Percentiles rank a stretch among this genome's conserved stretches.
These are phyloP conservation scores for Penicillium hesseltinei DNA, from an alignment of 2,329 filamentous ascomycete genomes.

Conservation along the genomic window DNA sequence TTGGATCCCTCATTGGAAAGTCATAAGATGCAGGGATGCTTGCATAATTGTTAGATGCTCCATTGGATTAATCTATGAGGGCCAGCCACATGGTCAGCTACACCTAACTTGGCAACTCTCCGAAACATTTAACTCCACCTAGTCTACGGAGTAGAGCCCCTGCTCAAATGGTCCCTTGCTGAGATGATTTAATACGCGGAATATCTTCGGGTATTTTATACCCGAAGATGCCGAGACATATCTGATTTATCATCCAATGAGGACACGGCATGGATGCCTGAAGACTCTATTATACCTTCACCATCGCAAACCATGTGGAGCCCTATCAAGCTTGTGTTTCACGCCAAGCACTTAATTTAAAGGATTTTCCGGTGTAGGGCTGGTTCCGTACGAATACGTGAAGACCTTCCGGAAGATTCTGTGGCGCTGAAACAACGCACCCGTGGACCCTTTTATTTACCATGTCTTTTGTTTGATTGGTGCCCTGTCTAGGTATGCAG, in stretches of 20 bases:
- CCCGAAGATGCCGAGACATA: background rate
- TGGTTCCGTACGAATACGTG: background rate
- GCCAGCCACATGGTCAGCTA: background rate
- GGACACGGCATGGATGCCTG: too few species aligned
- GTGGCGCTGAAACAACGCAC: background rate
- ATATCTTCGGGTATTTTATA: background rate
- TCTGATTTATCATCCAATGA: background rate
- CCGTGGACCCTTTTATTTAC: background rate
- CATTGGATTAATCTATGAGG: background rate
- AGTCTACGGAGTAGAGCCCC: too few species aligned
- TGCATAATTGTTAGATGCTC: background rate
- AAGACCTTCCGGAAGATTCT: too few species aligned
- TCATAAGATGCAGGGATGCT: background rate
- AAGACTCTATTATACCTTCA: too few species aligned
- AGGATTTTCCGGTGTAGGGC: background rate
- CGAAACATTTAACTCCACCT: background rate
- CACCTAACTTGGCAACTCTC: background rate
- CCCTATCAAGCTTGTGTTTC: slow-evolving; percentile 5
- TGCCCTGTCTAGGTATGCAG: background rate
- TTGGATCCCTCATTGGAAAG: background rate
- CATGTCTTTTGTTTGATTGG: background rate
- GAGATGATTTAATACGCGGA: background rate
- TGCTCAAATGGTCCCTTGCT: background rate
- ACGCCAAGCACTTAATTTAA: background rate
- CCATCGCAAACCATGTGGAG: background rate